phyloP scores from a whole-genome alignment of 2,329 filamentous ascomycete genomes.

The Xylaria multiplex region DNA sequence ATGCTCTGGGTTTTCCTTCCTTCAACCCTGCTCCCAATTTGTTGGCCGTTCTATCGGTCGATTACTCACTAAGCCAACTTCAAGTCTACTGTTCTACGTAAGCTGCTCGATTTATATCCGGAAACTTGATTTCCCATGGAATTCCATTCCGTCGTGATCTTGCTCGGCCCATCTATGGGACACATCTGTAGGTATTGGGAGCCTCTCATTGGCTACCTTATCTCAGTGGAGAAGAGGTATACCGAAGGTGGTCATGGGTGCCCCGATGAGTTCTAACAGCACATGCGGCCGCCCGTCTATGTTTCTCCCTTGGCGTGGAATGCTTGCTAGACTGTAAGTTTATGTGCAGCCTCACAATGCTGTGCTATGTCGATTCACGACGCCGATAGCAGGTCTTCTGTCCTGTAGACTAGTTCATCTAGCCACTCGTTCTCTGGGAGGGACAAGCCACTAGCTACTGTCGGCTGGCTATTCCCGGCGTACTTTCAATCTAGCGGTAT shows the following conservation, averaged over 20 bases:
- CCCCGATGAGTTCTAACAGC: background rate
- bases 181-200: background rate
- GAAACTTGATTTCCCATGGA: background rate
- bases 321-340: no score
- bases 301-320: background rate
- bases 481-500: conserved; percentile 21
- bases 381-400: background rate
- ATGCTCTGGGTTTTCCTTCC: no score
- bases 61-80: background rate
- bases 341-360: no score
- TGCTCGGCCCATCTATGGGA: background rate
- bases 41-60: background rate
- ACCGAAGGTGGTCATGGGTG: background rate
- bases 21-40: background rate
- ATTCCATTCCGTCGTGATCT: background rate
- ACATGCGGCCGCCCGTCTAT: background rate
- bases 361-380: background rate
- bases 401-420: background rate
- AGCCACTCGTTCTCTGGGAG: background rate
- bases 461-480: background rate
- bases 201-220: background rate
- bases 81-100: background rate
- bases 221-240: background rate
- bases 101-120: background rate
- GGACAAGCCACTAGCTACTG: background rate